A percentile compares a stretch with the other conserved stretches of the same genome.
Conservation (phyloP, 2,329 filamentous ascomycete species). For the Cladosporium velox region DNA sequence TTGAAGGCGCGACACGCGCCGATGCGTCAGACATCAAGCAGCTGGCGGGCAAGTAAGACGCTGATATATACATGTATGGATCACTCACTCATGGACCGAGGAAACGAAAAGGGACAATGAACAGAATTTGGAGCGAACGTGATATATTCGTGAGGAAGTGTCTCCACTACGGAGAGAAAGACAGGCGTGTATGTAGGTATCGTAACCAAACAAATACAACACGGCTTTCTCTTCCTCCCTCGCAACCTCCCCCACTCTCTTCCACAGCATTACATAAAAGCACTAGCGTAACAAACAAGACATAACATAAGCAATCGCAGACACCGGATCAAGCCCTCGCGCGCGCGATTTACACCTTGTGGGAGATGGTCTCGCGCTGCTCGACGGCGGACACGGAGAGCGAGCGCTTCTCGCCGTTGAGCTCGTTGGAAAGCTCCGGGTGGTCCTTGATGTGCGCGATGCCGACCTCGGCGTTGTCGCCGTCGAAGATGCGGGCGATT, state of each 20-base stretch:
- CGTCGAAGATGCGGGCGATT: conserved; percentile 70
- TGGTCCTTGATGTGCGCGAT: conserved; percentile 20
- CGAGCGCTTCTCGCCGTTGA: conserved; percentile 16
- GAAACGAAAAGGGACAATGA: neutral
- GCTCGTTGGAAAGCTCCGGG: conserved; percentile 20
- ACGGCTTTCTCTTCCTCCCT: neutral
- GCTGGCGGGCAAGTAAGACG: no score
- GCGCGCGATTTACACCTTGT: conserved; percentile 3
- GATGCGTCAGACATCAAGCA: no score
- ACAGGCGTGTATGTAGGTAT: no score
- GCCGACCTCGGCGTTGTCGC: conserved; percentile 54
- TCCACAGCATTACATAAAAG: conserved; percentile 4
- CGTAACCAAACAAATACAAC: neutral
- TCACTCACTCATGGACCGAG: neutral
- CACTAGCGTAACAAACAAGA: neutral
- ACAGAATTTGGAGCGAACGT: neutral
- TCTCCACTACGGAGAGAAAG: neutral
- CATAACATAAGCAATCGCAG: neutral
- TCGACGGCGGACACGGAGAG: conserved; percentile 1
- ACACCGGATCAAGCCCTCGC: neutral
- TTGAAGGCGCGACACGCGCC: no score
- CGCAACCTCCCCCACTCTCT: neutral
- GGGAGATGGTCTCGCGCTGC: conserved; percentile 19
- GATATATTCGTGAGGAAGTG: neutral
- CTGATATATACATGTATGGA: no score